These are phyloP conservation scores for Trametes sanguinea DNA, from an alignment of 768 basidiomycete genomes.

Conservation along the genomic window DNA sequence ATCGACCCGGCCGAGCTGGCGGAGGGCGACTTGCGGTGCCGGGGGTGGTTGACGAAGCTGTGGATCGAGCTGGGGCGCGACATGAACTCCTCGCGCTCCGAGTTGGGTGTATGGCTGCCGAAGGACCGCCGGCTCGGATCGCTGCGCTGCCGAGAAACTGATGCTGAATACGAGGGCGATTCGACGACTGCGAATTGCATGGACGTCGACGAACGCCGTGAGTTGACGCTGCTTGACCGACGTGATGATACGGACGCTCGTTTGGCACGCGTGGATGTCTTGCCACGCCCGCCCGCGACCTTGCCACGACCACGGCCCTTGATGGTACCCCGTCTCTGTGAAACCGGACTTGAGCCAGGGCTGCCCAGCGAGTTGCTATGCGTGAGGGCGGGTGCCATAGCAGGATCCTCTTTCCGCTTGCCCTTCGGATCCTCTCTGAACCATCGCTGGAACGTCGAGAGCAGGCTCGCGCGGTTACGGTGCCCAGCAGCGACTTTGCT, in stretches of 20 bases:
- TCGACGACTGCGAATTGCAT: conserved; percentile 52
- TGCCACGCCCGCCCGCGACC: conserved; percentile 17
- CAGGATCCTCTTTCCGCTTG: conserved; percentile 62
- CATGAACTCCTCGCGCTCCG: conserved; percentile 75
- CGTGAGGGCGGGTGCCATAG: conserved; percentile 13
- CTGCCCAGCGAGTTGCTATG: conserved; percentile 20
- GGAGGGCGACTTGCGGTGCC: conserved; percentile 76
- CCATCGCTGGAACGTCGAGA: conserved; percentile 87
- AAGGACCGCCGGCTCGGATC: conserved; percentile 68
- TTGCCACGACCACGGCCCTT: conserved; percentile 48
- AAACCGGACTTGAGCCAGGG: conserved; percentile 22
- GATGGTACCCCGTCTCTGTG: conserved; percentile 36
- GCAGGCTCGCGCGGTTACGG: conserved; percentile 74
- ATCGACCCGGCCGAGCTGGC: conserved; percentile 72
- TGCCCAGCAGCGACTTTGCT: conserved; percentile 40
- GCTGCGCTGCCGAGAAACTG: conserved; percentile 44
- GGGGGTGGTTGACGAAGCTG: conserved; percentile 62
- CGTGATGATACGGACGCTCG: conserved; percentile 78
- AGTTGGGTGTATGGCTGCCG: conserved; percentile 84
- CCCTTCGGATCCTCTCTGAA: conserved; percentile 91
- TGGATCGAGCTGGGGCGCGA: conserved; percentile 86
- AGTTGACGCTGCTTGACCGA: conserved; percentile 90
- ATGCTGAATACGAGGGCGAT: conserved; percentile 45
- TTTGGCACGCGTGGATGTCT: conserved; percentile 55
- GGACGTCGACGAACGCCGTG: conserved; percentile 67